phyloP scores from a whole-genome alignment of 2,329 filamentous ascomycete species.

The Fusarium sp. region DNA sequence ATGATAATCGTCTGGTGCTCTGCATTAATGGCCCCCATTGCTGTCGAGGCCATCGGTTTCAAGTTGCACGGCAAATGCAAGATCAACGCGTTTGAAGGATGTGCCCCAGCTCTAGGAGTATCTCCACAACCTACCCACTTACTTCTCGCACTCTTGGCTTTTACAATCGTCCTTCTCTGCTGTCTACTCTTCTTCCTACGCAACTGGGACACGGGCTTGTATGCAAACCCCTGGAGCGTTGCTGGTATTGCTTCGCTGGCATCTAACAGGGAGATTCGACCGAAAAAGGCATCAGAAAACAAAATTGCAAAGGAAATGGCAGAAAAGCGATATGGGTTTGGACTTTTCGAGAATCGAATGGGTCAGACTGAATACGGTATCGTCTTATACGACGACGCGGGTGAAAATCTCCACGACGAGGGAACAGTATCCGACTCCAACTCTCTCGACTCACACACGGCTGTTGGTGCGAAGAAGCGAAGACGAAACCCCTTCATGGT shows the following conservation, averaged over 20 bases:
- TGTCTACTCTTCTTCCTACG: conserved; percentile 34
- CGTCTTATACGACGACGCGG: conserved; percentile 37
- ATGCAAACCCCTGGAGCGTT: conserved; percentile 50
- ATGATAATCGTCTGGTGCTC: conserved; percentile 43
- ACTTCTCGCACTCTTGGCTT: conserved; percentile 35
- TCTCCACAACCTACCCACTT: conserved; percentile 29
- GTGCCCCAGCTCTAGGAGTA: conserved; percentile 40
- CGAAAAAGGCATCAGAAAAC: conserved; percentile 29
- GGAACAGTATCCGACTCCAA: conserved; percentile 26
- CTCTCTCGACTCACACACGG: conserved; percentile 26
- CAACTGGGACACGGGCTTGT: conserved; percentile 39
- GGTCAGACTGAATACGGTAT: conserved; percentile 42
- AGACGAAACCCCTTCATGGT: conserved; percentile 50
- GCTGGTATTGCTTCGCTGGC: conserved; percentile 42
- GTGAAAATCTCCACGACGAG: conserved; percentile 24
- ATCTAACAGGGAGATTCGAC: conserved; percentile 40
- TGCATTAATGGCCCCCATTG: conserved; percentile 37
- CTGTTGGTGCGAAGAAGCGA: not conserved
- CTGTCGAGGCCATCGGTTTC: conserved; percentile 42
- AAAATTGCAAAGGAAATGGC: conserved; percentile 43
- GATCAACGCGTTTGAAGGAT: conserved; percentile 32
- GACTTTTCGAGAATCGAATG: conserved; percentile 37
- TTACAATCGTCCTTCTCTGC: conserved; percentile 37
- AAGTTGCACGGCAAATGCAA: conserved; percentile 44
- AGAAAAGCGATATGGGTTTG: conserved; percentile 43